phyloP scores from a whole-genome alignment of 2,329 filamentous ascomycete species.

The Monilinia polystroma region DNA sequence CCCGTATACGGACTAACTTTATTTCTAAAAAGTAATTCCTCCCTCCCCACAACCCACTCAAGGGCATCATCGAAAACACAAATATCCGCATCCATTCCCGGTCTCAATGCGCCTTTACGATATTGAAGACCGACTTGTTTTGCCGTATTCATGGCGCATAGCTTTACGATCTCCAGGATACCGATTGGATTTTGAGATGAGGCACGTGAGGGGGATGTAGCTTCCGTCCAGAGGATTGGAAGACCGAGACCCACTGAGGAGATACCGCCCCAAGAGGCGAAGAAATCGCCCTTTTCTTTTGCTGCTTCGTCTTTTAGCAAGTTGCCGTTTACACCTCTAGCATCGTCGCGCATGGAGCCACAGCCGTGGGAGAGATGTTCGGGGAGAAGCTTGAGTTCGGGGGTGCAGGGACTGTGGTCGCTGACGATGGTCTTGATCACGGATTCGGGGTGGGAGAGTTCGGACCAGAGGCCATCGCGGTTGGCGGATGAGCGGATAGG shows the following conservation, averaged over 20 bases:
- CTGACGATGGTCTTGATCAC: slow-evolving; percentile 91
- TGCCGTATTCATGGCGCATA: slow-evolving; percentile 85
- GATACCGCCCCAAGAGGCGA: slow-evolving; percentile 94
- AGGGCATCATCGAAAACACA: slow-evolving; percentile 88
- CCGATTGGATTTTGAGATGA: slow-evolving; percentile 23
- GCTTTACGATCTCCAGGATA: slow-evolving; percentile 76
- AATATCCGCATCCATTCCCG: slow-evolving; percentile 85
- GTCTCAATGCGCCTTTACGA: slow-evolving; percentile 75
- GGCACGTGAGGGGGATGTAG: slow-evolving; percentile 41
- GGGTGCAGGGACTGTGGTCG: slow-evolving; percentile 95
- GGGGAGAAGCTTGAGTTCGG: slow-evolving; percentile 86
- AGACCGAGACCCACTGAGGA: slow-evolving; percentile 90
- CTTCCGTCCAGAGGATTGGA: slow-evolving; percentile 71
- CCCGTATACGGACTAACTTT: slow-evolving; percentile 47
- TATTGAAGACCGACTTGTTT: slow-evolving; percentile 81
- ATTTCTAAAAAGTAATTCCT: slow-evolving; percentile 72
- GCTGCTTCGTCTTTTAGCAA: slow-evolving; percentile 40
- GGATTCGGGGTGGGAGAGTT: slow-evolving; percentile 68
- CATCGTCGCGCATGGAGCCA: slow-evolving; percentile 35
- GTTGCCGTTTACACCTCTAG: slow-evolving; percentile 35
- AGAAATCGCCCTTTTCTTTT: slow-evolving; percentile 73
- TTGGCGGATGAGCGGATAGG: slow-evolving; percentile 66
- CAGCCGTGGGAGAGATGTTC: slow-evolving; percentile 49
- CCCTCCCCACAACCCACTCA: slow-evolving; percentile 69
- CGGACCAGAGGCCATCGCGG: slow-evolving; percentile 69